Conservation (phyloP, 768 basidiomycete species). For the Cytidiella melzeri region DNA sequence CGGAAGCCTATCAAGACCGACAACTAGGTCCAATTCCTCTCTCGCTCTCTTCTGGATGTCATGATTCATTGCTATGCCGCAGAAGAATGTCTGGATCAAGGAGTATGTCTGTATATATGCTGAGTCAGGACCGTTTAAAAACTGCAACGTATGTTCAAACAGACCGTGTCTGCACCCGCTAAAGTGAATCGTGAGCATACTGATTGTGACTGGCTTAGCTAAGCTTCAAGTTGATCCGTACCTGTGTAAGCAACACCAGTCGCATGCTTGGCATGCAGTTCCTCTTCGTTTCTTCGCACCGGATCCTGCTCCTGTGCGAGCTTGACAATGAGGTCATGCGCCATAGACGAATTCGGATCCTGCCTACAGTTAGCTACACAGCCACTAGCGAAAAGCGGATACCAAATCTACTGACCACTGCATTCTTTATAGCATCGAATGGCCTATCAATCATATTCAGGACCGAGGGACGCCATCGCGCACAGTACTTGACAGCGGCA, state of each 20-base stretch:
- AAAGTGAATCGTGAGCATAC: background rate
- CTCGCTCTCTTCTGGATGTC: background rate
- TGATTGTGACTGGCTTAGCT: background rate
- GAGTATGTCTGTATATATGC: background rate
- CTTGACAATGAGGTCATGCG: background rate
- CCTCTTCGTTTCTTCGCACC: background rate
- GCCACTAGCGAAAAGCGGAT: background rate
- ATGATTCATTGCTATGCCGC: background rate
- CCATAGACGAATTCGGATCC: background rate
- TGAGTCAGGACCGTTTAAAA: background rate
- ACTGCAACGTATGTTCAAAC: background rate
- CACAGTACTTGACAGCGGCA: background rate
- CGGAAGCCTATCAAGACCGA: background rate
- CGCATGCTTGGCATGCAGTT: background rate
- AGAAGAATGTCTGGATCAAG: background rate
- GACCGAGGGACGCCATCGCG: background rate
- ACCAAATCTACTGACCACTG: background rate
- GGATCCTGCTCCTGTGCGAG: background rate
- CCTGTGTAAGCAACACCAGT: background rate
- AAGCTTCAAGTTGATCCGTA: too few relatives aligned
- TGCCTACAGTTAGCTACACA: background rate
- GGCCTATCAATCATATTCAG: background rate
- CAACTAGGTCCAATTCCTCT: background rate
- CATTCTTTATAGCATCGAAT: conserved; percentile 3
- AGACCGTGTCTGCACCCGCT: background rate